A percentile compares a stretch with the other conserved stretches of the same genome.
Evolutionary conservation across 1,139 yeast genomes (phyloP).

Genomic region (Candida smagusa): DNA sequence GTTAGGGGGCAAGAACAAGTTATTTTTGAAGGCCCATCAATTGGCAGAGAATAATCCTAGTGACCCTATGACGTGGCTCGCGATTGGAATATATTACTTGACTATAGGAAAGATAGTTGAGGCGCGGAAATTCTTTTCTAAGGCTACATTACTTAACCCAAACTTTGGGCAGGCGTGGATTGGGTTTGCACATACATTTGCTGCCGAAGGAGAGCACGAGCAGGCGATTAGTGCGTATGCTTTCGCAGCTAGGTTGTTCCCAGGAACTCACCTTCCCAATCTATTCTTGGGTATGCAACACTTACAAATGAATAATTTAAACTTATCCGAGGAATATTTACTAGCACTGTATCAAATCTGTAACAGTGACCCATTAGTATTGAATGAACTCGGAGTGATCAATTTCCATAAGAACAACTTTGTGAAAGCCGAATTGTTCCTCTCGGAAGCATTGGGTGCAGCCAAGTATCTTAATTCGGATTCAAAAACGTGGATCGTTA

Average conservation of each 20-base stretch:
- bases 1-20: constrained; percentile 74
- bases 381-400: constrained; percentile 91
- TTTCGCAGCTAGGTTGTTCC: constrained; percentile 89
- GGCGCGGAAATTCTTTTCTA: constrained; percentile 84
- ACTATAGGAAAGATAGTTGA: constrained; percentile 72
- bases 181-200: constrained; percentile 97
- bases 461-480: constrained; percentile 72
- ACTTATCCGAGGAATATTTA: constrained; percentile 84
- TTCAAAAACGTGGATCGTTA: constrained; percentile 80
- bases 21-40: constrained; percentile 80
- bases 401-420: constrained; percentile 74
- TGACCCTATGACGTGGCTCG: constrained; percentile 84
- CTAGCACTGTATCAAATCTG: constrained; percentile 74
- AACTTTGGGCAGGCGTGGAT: constrained; percentile 97
- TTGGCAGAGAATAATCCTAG: constrained; percentile 84
- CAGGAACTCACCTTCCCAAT: constrained; percentile 91
- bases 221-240: constrained; percentile 98
- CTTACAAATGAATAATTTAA: constrained; percentile 77
- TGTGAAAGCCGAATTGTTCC: constrained; percentile 64
- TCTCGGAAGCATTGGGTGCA: constrained; percentile 70
- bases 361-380: constrained; percentile 76
- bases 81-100: constrained; percentile 88
- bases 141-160: constrained; percentile 85
- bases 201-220: constrained; percentile 96
- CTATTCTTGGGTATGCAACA: constrained; percentile 96